Base-by-base conservation (phyloP, 371 early-diverging fungal species). In the Mucor velutinosus region DNA sequence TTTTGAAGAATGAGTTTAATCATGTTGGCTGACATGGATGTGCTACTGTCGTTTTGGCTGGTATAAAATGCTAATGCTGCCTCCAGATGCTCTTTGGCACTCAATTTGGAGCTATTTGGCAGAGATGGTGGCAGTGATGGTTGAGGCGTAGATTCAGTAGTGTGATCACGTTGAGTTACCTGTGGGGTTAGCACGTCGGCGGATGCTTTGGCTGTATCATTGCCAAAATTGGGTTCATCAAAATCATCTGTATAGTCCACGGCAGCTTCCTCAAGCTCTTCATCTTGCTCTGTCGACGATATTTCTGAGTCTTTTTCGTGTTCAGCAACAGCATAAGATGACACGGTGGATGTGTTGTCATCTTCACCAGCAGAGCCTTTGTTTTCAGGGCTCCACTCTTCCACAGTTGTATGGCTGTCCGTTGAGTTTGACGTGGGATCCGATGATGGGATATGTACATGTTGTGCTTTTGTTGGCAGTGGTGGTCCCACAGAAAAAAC, bases 1-100 rank as follows among this genome's bases (percentile, higher is more conserved):
- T 66, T 65, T 39, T 71, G 58, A 41, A 71, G 71, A 17, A 71
- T 66, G 47, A 71, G 60, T 41, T 62, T 61, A 27, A 71, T 66
- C 58, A 71, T 66, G 15, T 66, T 41, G 39, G 71, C 71, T 4
- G 71, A 66, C 71, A 71, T 66, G 43, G 66, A 58, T 19, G 49
- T 35, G 12, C 32, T 64, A 15, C 27, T 51, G 27, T 57, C 56
- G 14, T 55, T 35, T 41, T 71, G 53, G 41, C 35, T 62, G 39
- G 56, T 58, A 62, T 66, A 71, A 58, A 66, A 71, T 29, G 45
- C 66, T 47, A 71, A 53, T 11, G 63, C 71, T 49, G 62, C 62
- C 27, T 71, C 71, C 23, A 71, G 35, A 43, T 71, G 71, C 39
- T 66, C 19, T 51, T 66, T 65, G 11, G 59, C 66, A n/a, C 21